These are phyloP conservation scores for Aurantiochytrium sp. DNA, from an alignment of 108 stramenopile species.

Conservation along the genomic window DNA sequence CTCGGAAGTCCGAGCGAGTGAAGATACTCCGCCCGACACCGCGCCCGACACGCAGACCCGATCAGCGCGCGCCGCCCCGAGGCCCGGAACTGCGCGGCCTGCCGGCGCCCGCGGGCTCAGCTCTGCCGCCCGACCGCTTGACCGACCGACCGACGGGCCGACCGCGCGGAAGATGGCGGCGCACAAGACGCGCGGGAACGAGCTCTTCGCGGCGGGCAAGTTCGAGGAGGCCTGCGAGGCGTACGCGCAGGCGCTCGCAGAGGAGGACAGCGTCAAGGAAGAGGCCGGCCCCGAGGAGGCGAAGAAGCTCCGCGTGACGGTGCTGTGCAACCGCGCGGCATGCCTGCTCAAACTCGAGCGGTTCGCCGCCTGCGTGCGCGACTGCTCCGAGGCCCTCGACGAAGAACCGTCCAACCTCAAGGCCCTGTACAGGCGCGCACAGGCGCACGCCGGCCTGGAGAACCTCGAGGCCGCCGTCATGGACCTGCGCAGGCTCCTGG, in stretches of 20 bases:
- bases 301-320: neutral
- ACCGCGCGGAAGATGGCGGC: too few relatives aligned
- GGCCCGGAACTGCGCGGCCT: too few relatives aligned
- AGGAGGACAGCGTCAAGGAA: neutral
- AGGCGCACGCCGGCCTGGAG: neutral
- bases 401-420: constrained; percentile 40
- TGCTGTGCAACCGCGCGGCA: constrained; percentile 36
- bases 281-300: neutral
- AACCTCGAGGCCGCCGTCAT: neutral
- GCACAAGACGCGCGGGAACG: constrained; percentile 11
- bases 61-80: too few relatives aligned
- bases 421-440: constrained; percentile 37
- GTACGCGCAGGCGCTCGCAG: constrained; percentile 17
- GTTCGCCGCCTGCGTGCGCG: neutral
- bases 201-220: neutral
- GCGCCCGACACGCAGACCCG: too few relatives aligned
- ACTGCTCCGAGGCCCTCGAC: constrained; percentile 25
- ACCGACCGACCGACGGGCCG: too few relatives aligned
- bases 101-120: too few relatives aligned
- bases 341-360: neutral
- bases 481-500: constrained; percentile 22
- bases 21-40: too few relatives aligned
- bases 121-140: too few relatives aligned
- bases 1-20: too few relatives aligned
- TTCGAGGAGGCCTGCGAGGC: neutral